phyloP scores from a whole-genome alignment of 2,329 filamentous ascomycete species.

The Fusarium dimerum region DNA sequence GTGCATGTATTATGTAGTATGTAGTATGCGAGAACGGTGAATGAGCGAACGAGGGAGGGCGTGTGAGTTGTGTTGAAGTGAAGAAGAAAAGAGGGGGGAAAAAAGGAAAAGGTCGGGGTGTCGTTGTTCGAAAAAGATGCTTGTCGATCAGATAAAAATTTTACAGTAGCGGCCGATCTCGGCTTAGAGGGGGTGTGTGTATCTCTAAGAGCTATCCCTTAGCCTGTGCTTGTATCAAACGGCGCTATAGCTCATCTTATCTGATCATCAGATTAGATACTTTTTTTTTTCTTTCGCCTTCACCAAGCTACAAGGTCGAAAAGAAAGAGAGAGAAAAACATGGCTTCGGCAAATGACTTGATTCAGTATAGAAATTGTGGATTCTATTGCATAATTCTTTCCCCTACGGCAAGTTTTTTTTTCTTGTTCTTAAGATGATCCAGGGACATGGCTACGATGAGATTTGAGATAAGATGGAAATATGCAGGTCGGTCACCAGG shows the following conservation, averaged over 20 bases:
- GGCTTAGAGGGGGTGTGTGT: constrained; percentile 14
- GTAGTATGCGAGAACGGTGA: constrained; percentile 13
- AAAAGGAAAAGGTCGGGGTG: not conserved
- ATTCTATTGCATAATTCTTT: no score
- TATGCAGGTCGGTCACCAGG: constrained; percentile 2
- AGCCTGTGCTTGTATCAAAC: not conserved
- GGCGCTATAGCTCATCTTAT: constrained; percentile 38
- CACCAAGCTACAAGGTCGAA: no score
- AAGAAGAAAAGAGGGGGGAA: not conserved
- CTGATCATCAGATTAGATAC: constrained; percentile 48
- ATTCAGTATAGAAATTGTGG: not conserved
- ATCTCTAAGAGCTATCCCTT: constrained; percentile 1
- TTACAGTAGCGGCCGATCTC: constrained; percentile 25
- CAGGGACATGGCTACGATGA: constrained; percentile 1
- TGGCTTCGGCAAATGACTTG: not conserved
- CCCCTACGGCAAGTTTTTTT: not conserved
- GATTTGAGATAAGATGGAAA: constrained; percentile 1
- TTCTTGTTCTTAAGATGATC: not conserved
- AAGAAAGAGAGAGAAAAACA: not conserved
- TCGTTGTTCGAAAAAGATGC: not conserved
- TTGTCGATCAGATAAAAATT: constrained; percentile 30
- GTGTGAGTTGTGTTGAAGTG: not conserved
- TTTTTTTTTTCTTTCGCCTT: constrained; percentile 5
- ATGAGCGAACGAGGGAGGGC: not conserved
- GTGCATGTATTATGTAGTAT: no score